Conservation (phyloP, 2,329 filamentous ascomycete species). For the Cladosporium sp. region DNA sequence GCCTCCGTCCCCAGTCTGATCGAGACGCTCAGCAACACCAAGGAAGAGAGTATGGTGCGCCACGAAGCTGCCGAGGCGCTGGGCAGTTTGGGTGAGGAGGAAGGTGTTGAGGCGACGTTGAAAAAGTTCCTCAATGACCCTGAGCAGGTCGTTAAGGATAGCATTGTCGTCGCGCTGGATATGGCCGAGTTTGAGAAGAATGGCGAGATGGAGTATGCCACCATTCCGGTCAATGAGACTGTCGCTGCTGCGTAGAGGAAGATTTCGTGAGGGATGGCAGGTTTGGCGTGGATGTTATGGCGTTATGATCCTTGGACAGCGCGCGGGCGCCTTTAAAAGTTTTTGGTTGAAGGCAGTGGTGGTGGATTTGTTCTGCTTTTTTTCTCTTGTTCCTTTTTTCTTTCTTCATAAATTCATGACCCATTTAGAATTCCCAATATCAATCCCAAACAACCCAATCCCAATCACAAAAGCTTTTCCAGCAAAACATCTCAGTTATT, state of each 20-base stretch:
- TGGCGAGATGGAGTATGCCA: constrained; percentile 83
- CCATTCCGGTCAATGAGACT: constrained; percentile 57
- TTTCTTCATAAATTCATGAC: constrained; percentile 10
- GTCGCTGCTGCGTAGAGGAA: constrained; percentile 8
- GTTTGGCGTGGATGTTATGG: neutral
- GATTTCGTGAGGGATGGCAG: neutral
- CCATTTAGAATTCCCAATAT: too few relatives aligned
- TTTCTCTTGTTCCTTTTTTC: neutral
- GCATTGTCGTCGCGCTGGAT: constrained; percentile 89
- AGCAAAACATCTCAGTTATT: constrained; percentile 52
- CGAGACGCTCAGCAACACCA: constrained; percentile 68
- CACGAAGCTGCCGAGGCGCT: constrained; percentile 97
- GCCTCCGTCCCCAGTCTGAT: constrained; percentile 92
- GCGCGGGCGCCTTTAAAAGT: neutral
- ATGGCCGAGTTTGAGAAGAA: constrained; percentile 97
- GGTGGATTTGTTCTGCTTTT: neutral
- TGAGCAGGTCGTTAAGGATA: constrained; percentile 91
- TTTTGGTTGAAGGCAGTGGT: too few relatives aligned
- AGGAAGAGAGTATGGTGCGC: constrained; percentile 92
- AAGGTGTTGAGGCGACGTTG: constrained; percentile 83
- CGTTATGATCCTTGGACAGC: neutral
- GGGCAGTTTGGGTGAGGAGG: constrained; percentile 87
- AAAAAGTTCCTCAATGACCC: constrained; percentile 82
- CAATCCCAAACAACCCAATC: too few relatives aligned
- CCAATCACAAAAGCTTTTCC: constrained; percentile 1